Evolutionary conservation across 2,329 filamentous ascomycete genomes (phyloP), one percentile per base, ranked within the genome.

Genomic region (Aspergillus ochraceoroseus): DNA sequence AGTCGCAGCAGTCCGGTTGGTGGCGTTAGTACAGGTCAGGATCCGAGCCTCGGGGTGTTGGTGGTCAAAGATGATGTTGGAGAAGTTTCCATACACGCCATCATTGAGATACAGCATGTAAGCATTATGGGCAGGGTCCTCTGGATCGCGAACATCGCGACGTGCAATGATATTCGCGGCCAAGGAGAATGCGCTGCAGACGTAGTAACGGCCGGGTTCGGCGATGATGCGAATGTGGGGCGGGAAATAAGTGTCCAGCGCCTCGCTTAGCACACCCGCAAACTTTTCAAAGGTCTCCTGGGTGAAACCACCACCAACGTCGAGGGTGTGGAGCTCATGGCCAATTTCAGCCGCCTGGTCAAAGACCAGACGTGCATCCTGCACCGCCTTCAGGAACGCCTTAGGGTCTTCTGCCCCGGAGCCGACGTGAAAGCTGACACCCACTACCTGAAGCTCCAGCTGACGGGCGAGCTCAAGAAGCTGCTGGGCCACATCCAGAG

Each of bases 31-130:
- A 72, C 75, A 71, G 52, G 80, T 82, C 39, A 98, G 74, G 43
- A 96, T 77, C 67, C 85, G 86, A 41, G 90, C 87, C 31, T 85
- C 70, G 1, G 92, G 92, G 57, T 94, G 79, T 74, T 98, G 92
- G 68, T 96, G 92, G 61, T 96, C 92, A 64, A 95, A 98, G 74
- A 96, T 95, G 75, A 96, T 96, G 79, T 88, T 94, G 52, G 87
- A 94, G 63, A 98, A 96, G 72, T 96, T 96, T 58, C 92, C 92
- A 61, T 98, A 98, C 38, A 96, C 83, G 18, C 92, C 92, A 55
- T 98, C 92, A 63, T 98, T 98, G 64, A 96, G 73, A 65, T 98
- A 98, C 32, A 95, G 71, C 92, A 96, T 98, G 75, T 94, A 95
- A 53, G 82, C 86, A 47, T 55, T 56, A 5, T 56, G 55, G 11